A percentile compares a stretch with the other conserved stretches of the same genome.
These are phyloP conservation scores for Xylaria longipes DNA, from an alignment of 495 filamentous ascomycete species.

Conservation along the genomic window DNA sequence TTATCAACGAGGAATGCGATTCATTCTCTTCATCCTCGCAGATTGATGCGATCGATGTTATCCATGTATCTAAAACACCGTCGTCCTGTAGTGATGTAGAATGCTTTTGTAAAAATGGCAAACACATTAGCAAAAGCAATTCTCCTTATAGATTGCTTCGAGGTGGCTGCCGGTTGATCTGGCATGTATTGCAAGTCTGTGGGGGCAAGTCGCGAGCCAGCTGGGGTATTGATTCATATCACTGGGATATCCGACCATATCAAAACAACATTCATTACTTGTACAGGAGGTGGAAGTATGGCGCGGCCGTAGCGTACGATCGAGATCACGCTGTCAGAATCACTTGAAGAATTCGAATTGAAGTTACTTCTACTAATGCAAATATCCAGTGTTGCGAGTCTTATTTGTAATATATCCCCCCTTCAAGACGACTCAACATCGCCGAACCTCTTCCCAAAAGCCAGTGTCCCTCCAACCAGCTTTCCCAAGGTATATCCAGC, in stretches of 20 bases:
- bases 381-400: background rate
- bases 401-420: background rate
- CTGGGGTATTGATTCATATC: background rate
- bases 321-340: background rate
- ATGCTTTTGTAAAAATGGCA: background rate
- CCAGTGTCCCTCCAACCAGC: conserved; percentile 46
- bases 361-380: background rate
- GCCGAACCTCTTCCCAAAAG: conserved; percentile 47
- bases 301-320: background rate
- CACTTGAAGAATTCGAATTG: background rate
- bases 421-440: conserved; percentile 14
- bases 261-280: background rate
- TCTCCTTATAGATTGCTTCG: background rate
- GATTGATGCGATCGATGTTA: background rate
- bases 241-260: background rate
- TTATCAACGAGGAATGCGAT: background rate
- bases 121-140: background rate
- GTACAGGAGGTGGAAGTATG: background rate
- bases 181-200: background rate
- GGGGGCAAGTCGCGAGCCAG: background rate
- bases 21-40: background rate
- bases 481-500: conserved; percentile 47
- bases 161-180: background rate
- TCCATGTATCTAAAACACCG: background rate
- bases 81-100: background rate